Base-by-base conservation (phyloP, 2,329 filamentous ascomycete genomes). In the Colletotrichum sidae region DNA sequence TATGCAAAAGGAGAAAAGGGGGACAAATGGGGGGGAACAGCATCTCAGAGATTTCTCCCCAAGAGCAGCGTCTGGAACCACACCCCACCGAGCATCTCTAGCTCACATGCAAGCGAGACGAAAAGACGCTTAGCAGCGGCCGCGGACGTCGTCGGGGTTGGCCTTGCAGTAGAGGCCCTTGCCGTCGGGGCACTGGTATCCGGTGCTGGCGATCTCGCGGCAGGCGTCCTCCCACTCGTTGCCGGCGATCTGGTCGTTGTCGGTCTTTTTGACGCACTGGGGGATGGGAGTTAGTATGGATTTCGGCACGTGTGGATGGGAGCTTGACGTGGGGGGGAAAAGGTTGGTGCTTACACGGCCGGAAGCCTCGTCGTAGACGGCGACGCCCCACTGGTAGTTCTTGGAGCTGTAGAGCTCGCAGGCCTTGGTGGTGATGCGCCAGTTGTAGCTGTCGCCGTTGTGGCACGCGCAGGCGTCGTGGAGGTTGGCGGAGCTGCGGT, bases 371-470 rank as follows among this genome's bases (percentile, higher is more conserved):
- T 69, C 64, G 55, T 71, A 71, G 33, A 53, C 46, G 25, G 60
- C 69, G 7, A 46, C 57, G 51, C 68, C 59, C 55, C 63, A 67
- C 52, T 63, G 8, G 45, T 66, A 66, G 49, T 49, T 55, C 55
- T 59, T 61, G 46, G 25, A 13, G 15, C 60, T 53, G 60, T 70
- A 70, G 9, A 64, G 47, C 42, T 60, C 53, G 53, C 69, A 71
- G 4, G 69, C 69, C 35, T 69, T 66, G 51, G n/a, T 39, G 50
- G 66, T 69, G 56, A 71, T 70, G 49, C 69, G 68, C 69, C 69
- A 71, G 64, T 70, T 71, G 64, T 69, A 71, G 64, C 69, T 66
- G 45, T 70, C 66, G 55, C 69, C 69, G 62, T 71, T 71, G 68
- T 67, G 42, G 64, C 69, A 70, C 9, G 59, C 53, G 53, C 69